A percentile compares a stretch with the other conserved stretches of the same genome.
Conservation (phyloP, 2,329 filamentous ascomycete species). For the Penicillium capsulatum region DNA sequence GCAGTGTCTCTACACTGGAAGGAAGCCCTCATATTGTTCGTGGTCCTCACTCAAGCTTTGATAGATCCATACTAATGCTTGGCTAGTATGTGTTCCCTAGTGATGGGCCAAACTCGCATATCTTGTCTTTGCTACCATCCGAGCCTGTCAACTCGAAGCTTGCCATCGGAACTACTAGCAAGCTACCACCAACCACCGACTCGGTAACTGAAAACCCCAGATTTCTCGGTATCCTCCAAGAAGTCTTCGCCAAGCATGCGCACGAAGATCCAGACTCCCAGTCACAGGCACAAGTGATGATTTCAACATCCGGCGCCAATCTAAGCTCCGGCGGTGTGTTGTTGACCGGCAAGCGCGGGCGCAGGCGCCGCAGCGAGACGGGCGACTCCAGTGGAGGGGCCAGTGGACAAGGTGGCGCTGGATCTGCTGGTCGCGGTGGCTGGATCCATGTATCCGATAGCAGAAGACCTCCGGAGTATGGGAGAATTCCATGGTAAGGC, state of each 20-base stretch:
- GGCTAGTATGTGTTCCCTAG: slow-evolving; percentile 50
- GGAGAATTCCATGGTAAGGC: slow-evolving; percentile 55
- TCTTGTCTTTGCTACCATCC: slow-evolving; percentile 56
- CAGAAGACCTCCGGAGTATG: slow-evolving; percentile 59
- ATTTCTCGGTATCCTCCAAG: slow-evolving; percentile 55
- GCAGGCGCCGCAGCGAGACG: slow-evolving; percentile 36
- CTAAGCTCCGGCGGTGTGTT: slow-evolving; percentile 50
- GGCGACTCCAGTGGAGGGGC: slow-evolving; percentile 52
- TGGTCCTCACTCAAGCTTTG: background rate
- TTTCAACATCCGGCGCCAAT: slow-evolving; percentile 54
- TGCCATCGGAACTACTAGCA: slow-evolving; percentile 52
- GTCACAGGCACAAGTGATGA: slow-evolving; percentile 58
- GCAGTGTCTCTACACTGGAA: slow-evolving; percentile 37
- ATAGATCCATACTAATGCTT: slow-evolving; percentile 14
- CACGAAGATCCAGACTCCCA: slow-evolving; percentile 54
- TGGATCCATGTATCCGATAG: slow-evolving; percentile 61
- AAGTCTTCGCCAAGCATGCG: slow-evolving; percentile 53
- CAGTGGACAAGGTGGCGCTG: slow-evolving; percentile 56
- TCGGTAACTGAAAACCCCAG: slow-evolving; percentile 54
- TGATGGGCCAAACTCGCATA: slow-evolving; percentile 26
- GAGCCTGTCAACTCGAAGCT: slow-evolving; percentile 51
- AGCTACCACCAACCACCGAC: slow-evolving; percentile 54
- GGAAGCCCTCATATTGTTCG: slow-evolving; percentile 40
- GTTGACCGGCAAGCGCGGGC: slow-evolving; percentile 36
- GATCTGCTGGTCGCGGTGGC: slow-evolving; percentile 55